Percentiles rank a stretch among this genome's conserved stretches.
Evolutionary conservation across 805 yeast species (phyloP).

Genomic region (Priceomyces haplophilus): DNA sequence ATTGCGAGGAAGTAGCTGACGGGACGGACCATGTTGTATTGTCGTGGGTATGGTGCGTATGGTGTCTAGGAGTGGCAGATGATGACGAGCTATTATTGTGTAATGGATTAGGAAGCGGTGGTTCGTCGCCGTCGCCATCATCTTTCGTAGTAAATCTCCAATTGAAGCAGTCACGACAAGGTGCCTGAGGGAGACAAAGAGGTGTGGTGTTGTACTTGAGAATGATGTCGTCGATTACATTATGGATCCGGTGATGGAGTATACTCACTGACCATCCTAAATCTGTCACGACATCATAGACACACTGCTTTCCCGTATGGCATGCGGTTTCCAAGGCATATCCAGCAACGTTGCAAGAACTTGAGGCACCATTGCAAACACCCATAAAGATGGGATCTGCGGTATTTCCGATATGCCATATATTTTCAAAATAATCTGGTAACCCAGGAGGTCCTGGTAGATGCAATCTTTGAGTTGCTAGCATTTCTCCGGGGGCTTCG

Average conservation of each 20-base stretch:
- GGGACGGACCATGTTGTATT: not conserved
- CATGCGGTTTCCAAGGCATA: constrained; percentile 97
- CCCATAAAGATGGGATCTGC: constrained; percentile 98
- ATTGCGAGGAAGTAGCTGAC: not conserved
- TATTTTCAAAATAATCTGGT: constrained; percentile 70
- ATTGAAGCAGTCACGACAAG: constrained; percentile 85
- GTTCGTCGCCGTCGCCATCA: constrained; percentile 37
- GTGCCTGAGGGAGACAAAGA: constrained; percentile 66
- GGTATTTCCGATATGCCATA: constrained; percentile 95
- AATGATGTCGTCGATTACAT: constrained; percentile 81
- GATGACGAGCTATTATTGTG: not conserved
- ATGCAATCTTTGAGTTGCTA: constrained; percentile 81
- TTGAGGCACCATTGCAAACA: constrained; percentile 89
- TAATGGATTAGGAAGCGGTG: constrained; percentile 37
- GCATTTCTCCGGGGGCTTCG: constrained; percentile 89
- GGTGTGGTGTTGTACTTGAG: constrained; percentile 75
- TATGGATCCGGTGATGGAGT: constrained; percentile 84
- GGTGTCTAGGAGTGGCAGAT: not conserved
- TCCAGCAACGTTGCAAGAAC: constrained; percentile 86
- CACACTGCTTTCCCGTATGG: constrained; percentile 84
- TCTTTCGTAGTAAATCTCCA: constrained; percentile 72
- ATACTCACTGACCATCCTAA: constrained; percentile 88
- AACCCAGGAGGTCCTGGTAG: constrained; percentile 92
- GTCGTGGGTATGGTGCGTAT: no score
- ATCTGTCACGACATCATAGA: constrained; percentile 86